Evolutionary conservation across 768 basidiomycete species (phyloP).

Genomic region (Serendipita vermifera): DNA sequence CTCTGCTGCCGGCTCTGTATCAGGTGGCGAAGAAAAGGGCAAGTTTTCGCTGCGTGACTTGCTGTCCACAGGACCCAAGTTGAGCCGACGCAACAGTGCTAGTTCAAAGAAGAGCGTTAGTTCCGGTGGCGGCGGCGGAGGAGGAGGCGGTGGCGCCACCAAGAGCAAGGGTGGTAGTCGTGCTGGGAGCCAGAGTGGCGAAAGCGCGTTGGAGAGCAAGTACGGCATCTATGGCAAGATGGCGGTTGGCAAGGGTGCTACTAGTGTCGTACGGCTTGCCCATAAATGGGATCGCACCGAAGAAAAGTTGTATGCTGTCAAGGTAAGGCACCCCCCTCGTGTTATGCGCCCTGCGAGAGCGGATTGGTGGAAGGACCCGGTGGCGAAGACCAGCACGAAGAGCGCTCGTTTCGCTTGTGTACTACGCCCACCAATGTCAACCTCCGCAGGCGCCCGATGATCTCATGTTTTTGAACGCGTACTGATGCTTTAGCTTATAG

Average conservation of each 20-base stretch:
- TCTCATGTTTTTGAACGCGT: constrained; percentile 5
- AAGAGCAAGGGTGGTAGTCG: constrained; percentile 49
- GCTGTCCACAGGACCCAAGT: constrained; percentile 58
- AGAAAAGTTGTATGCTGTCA: constrained; percentile 96
- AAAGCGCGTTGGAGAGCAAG: constrained; percentile 60
- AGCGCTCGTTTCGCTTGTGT: no score
- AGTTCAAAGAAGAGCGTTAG: constrained; percentile 51
- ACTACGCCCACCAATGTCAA: neutral
- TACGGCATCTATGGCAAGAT: constrained; percentile 96
- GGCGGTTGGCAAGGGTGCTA: constrained; percentile 97
- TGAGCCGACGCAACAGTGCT: constrained; percentile 53
- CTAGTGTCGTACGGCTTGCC: constrained; percentile 86
- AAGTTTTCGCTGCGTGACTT: constrained; percentile 82
- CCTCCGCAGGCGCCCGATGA: neutral
- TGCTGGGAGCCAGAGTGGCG: constrained; percentile 34
- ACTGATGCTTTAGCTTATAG: constrained; percentile 29
- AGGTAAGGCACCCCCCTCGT: constrained; percentile 47
- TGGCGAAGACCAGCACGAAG: no score
- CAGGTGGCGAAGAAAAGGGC: constrained; percentile 40
- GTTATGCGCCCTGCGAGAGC: neutral
- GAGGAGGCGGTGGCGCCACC: constrained; percentile 22
- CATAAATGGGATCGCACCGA: constrained; percentile 98
- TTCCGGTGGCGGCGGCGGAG: constrained; percentile 19
- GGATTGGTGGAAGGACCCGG: neutral
- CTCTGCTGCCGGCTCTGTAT: constrained; percentile 23